Percentiles rank a stretch among this genome's conserved stretches.
phyloP scores from a whole-genome alignment of 192 early-diverging fungal species.

The Bifiguratus adelaidae region DNA sequence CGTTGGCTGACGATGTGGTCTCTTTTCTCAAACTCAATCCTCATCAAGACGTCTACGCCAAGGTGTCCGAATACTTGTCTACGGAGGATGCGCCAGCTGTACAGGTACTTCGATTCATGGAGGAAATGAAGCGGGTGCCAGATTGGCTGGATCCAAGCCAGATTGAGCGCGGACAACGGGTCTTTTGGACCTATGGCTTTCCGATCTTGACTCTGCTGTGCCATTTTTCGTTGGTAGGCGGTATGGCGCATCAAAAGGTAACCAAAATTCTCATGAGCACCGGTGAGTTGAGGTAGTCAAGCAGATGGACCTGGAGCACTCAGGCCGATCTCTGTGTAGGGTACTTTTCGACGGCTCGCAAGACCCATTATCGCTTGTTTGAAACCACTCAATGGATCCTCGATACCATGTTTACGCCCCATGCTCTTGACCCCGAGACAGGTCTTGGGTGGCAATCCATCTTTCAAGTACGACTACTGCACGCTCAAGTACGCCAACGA shows the following conservation, averaged over 20 bases:
- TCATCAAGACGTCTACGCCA: slow-evolving; percentile 3
- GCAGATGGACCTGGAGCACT: background rate
- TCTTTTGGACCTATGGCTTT: slow-evolving; percentile 8
- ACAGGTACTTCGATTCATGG: slow-evolving; percentile 4
- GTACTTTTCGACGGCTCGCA: slow-evolving; percentile 1
- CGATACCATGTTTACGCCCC: slow-evolving; percentile 3
- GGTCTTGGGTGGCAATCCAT: slow-evolving; percentile 13
- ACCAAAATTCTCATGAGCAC: slow-evolving; percentile 17
- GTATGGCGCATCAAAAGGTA: slow-evolving; percentile 10
- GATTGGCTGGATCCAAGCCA: slow-evolving; percentile 17
- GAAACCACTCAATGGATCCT: slow-evolving; percentile 13
- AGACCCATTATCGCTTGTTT: slow-evolving; percentile 4
- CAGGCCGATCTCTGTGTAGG: background rate
- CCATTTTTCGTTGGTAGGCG: slow-evolving; percentile 13
- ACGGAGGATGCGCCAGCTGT: slow-evolving; percentile 9
- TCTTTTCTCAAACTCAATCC: slow-evolving; percentile 4
- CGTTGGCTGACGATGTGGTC: slow-evolving; percentile 6
- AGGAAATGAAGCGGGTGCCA: slow-evolving; percentile 13
- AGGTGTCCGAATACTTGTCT: slow-evolving; percentile 4
- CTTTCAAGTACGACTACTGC: slow-evolving; percentile 15
- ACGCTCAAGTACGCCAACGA: slow-evolving; percentile 10
- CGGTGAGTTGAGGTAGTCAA: slow-evolving; percentile 2
- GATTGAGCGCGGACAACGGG: slow-evolving; percentile 13
- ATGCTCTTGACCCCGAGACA: slow-evolving; percentile 6
- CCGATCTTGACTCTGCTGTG: slow-evolving; percentile 6